Evolutionary conservation across 805 yeast species (phyloP).

Genomic region (Candida suzukii): DNA sequence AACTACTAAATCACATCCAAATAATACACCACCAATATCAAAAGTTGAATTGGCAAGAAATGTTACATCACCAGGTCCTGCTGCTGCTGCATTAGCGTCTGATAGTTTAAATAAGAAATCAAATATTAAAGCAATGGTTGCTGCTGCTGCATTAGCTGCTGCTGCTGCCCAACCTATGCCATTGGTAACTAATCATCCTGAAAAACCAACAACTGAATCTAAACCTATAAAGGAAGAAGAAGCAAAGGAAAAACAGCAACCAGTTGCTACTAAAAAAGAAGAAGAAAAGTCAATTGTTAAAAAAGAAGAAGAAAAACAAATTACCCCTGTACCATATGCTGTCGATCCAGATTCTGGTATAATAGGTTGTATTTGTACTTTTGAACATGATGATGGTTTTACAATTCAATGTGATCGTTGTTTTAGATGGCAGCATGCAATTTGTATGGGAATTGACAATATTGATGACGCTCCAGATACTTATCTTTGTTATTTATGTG

Average conservation of each 20-base stretch:
- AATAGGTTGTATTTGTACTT: slow-evolving; percentile 85
- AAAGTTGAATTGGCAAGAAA: background rate
- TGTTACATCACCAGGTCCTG: slow-evolving; percentile 28
- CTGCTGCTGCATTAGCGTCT: slow-evolving; percentile 28
- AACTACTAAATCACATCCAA: background rate
- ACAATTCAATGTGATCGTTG: slow-evolving; percentile 93
- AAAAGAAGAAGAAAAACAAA: background rate
- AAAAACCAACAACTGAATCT: background rate
- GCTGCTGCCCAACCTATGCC: slow-evolving; percentile 77
- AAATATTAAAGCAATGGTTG: slow-evolving; percentile 52
- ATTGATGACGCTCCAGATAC: slow-evolving; percentile 76
- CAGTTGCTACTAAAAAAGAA: background rate
- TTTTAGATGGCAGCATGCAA: slow-evolving; percentile 90
- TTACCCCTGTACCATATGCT: slow-evolving; percentile 35
- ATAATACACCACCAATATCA: slow-evolving; percentile 5
- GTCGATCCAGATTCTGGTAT: slow-evolving; percentile 79
- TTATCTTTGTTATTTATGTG: slow-evolving; percentile 75
- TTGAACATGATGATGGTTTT: slow-evolving; percentile 84
- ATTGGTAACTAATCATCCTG: slow-evolving; percentile 10
- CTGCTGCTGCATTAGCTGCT: slow-evolving; percentile 79
- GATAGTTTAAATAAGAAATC: slow-evolving; percentile 17
- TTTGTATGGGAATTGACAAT: slow-evolving; percentile 74
- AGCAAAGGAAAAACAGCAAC: background rate
- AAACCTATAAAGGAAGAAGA: slow-evolving; percentile 15
- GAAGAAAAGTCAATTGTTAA: background rate